These are phyloP conservation scores for Xerocomus brunneocitrinus DNA, from an alignment of 768 basidiomycete genomes.

Conservation along the genomic window DNA sequence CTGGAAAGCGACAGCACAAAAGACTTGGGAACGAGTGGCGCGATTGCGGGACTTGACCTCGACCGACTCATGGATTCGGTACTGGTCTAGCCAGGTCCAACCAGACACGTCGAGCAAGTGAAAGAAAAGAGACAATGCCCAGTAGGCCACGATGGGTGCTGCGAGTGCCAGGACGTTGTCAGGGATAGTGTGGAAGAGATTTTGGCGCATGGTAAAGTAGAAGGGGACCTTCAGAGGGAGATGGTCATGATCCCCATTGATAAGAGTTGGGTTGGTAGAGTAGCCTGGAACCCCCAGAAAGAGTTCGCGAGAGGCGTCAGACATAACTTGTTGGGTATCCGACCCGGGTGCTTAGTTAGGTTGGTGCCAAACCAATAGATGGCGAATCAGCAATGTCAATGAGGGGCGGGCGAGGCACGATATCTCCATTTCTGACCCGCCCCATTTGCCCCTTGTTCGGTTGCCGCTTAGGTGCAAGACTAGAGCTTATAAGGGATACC, in stretches of 20 bases:
- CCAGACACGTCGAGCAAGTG: slow-evolving; percentile 70
- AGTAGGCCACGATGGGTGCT: slow-evolving; percentile 79
- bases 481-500: too few species aligned
- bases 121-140: slow-evolving; percentile 77
- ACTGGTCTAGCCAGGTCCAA: slow-evolving; percentile 74
- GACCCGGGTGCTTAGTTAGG: neutral
- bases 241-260: neutral
- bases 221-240: slow-evolving; percentile 37
- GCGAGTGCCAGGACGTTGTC: slow-evolving; percentile 73
- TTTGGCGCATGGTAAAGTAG: slow-evolving; percentile 46
- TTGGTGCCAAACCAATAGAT: neutral
- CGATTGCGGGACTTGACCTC: slow-evolving; percentile 76
- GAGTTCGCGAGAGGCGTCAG: neutral
- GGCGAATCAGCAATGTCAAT: neutral
- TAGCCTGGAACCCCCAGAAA: neutral
- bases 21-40: slow-evolving; percentile 65
- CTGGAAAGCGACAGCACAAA: slow-evolving; percentile 80
- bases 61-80: slow-evolving; percentile 82
- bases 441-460: too few species aligned
- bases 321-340: neutral
- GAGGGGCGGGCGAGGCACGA: too few species aligned
- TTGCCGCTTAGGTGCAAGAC: too few species aligned
- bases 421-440: too few species aligned
- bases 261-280: neutral
- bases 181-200: slow-evolving; percentile 52